Evolutionary conservation across 225 moss, liverwort and hornwort species (phyloP).

Genomic region (Climacium dendroides): DNA sequence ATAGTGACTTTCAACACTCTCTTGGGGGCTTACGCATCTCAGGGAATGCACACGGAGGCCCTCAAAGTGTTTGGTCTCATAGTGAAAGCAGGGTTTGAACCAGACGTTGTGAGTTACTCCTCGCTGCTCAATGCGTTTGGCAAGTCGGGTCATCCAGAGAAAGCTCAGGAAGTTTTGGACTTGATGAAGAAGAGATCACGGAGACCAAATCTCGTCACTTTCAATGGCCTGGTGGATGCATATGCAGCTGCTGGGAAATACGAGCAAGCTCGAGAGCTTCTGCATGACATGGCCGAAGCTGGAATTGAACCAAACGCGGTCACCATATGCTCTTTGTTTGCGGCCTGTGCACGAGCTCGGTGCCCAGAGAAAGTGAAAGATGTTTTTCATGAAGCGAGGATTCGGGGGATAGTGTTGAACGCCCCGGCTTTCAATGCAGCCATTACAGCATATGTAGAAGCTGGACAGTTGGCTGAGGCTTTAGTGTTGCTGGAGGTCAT

Average conservation of each 20-base stretch:
- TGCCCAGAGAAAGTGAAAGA: conserved; percentile 43
- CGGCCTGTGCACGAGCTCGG: conserved; percentile 59
- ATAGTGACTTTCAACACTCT: conserved; percentile 85
- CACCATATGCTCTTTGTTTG: conserved; percentile 79
- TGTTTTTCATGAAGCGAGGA: conserved; percentile 53
- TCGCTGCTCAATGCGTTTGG: conserved; percentile 81
- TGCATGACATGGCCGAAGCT: conserved; percentile 84
- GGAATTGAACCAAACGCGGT: conserved; percentile 63
- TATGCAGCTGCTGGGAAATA: conserved; percentile 54
- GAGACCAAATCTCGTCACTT: conserved; percentile 77
- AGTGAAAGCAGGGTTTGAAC: conserved; percentile 62
- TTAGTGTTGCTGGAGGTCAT: conserved; percentile 34
- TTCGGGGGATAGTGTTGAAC: conserved; percentile 51
- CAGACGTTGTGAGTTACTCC: conserved; percentile 82
- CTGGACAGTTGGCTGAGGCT: conserved; percentile 40
- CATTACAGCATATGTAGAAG: conserved; percentile 41
- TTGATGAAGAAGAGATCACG: conserved; percentile 66
- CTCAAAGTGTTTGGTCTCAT: conserved; percentile 44
- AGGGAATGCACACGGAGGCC: conserved; percentile 63
- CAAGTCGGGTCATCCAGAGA: conserved; percentile 70
- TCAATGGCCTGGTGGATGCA: conserved; percentile 73
- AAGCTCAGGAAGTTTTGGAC: conserved; percentile 64
- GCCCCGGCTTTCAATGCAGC: conserved; percentile 69
- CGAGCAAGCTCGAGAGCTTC: conserved; percentile 47
- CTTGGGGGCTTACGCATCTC: conserved; percentile 66